These are phyloP conservation scores for Suillus bovinus DNA, from an alignment of 768 basidiomycete genomes.

Conservation along the genomic window DNA sequence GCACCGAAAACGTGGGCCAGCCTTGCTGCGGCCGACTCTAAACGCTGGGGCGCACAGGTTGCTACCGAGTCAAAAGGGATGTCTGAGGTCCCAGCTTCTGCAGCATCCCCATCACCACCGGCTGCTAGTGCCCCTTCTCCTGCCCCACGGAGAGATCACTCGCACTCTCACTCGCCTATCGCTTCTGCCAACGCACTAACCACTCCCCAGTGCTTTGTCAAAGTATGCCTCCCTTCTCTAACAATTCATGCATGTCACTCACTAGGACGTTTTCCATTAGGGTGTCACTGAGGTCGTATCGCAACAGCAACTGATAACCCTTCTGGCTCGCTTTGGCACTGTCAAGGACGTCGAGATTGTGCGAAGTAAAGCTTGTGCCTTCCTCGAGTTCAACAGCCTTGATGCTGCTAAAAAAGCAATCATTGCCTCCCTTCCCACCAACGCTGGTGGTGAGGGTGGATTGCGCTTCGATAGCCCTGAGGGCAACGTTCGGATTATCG, in stretches of 20 bases:
- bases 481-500: slow-evolving; percentile 56
- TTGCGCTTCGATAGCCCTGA: slow-evolving; percentile 69
- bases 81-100: slow-evolving; percentile 56
- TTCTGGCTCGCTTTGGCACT: slow-evolving; percentile 71
- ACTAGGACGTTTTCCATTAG: slow-evolving; percentile 35
- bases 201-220: slow-evolving; percentile 88
- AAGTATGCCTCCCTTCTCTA: slow-evolving; percentile 47
- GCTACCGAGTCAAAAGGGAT: slow-evolving; percentile 76
- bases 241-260: neutral
- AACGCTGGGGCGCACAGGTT: slow-evolving; percentile 84
- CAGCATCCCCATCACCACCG: slow-evolving; percentile 37
- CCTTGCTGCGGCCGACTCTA: slow-evolving; percentile 78
- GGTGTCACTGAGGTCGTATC: slow-evolving; percentile 72
- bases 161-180: slow-evolving; percentile 30
- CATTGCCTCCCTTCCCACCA: slow-evolving; percentile 58
- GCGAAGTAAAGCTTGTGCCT: slow-evolving; percentile 86
- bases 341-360: slow-evolving; percentile 91
- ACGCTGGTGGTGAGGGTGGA: slow-evolving; percentile 87
- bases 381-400: slow-evolving; percentile 81
- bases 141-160: slow-evolving; percentile 37
- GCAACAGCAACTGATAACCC: slow-evolving; percentile 46
- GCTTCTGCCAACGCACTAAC: slow-evolving; percentile 62
- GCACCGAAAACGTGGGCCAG: slow-evolving; percentile 89
- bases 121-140: slow-evolving; percentile 34
- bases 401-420: slow-evolving; percentile 90